Conservation (phyloP, 2,329 filamentous ascomycete genomes). For the Talaromyces islandicus region DNA sequence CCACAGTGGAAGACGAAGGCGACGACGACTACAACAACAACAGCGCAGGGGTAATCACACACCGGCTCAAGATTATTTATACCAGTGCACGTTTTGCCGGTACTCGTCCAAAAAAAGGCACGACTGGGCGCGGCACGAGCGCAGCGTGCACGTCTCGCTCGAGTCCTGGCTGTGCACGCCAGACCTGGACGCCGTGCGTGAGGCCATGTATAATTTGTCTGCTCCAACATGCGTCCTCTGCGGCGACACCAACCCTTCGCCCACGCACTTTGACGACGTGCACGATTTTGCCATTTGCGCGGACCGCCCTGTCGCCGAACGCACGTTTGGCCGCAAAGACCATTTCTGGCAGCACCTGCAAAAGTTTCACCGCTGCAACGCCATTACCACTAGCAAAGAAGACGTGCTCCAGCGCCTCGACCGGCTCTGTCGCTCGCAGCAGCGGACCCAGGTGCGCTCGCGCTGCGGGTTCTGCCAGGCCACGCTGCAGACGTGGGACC, state of each 20-base stretch:
- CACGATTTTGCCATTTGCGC: slow-evolving; percentile 51
- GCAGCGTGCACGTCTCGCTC: slow-evolving; percentile 43
- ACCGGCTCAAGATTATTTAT: slow-evolving; percentile 14
- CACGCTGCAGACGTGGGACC: slow-evolving; percentile 46
- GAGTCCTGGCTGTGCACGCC: slow-evolving; percentile 37
- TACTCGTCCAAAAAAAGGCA: slow-evolving; percentile 45
- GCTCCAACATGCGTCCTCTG: slow-evolving; percentile 44
- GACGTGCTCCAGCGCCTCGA: slow-evolving; percentile 39
- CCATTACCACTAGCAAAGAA: slow-evolving; percentile 32
- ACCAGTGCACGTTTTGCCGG: slow-evolving; percentile 47
- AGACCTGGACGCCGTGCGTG: slow-evolving; percentile 15
- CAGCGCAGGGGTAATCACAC: slow-evolving; percentile 8
- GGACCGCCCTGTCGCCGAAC: slow-evolving; percentile 42
- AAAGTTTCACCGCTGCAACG: slow-evolving; percentile 49
- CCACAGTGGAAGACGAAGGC: slow-evolving; percentile 6
- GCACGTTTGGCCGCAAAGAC: slow-evolving; percentile 54
- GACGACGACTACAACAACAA: too few relatives aligned
- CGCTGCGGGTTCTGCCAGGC: slow-evolving; percentile 50
- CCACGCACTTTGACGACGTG: slow-evolving; percentile 40
- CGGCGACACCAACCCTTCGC: slow-evolving; percentile 30
- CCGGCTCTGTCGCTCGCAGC: slow-evolving; percentile 45
- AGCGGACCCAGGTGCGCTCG: slow-evolving; percentile 43
- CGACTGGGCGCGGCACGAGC: slow-evolving; percentile 48
- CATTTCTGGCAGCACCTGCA: slow-evolving; percentile 53
- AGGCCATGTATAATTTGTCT: slow-evolving; percentile 1